These are phyloP conservation scores for Penicillium cinerascens DNA, from an alignment of 495 filamentous ascomycete species.

Conservation along the genomic window DNA sequence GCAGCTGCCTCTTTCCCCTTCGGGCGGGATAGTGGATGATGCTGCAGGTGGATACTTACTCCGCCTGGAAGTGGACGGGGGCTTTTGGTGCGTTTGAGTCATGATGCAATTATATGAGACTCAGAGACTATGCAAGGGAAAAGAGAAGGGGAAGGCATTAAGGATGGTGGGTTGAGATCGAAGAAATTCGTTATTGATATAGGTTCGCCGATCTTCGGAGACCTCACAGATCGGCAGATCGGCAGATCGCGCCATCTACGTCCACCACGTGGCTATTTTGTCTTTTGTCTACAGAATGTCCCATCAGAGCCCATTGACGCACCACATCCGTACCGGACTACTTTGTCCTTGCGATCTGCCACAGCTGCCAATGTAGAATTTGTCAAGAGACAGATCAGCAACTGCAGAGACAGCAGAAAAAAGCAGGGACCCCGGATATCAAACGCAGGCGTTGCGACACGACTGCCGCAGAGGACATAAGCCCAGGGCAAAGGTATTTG, in stretches of 20 bases:
- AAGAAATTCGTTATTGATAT: not conserved
- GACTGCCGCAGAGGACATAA: constrained; percentile 2
- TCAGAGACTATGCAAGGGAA: not conserved
- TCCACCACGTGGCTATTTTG: not conserved
- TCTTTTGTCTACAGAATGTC: constrained; percentile 13
- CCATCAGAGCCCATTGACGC: constrained; percentile 19
- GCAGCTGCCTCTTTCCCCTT: too few species aligned
- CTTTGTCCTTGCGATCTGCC: constrained; percentile 1
- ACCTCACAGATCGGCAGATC: not conserved
- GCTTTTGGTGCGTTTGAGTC: constrained; percentile 1
- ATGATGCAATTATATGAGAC: not conserved
- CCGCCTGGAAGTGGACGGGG: constrained; percentile 15
- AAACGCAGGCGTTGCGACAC: constrained; percentile 9
- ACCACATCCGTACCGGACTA: constrained; percentile 10
- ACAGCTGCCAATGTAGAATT: constrained; percentile 22
- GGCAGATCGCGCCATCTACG: not conserved
- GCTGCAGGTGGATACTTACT: constrained; percentile 1
- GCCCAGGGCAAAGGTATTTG: constrained; percentile 5
- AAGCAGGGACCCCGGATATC: constrained; percentile 10
- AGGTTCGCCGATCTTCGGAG: not conserved
- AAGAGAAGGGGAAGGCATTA: not conserved
- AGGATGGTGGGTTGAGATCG: not conserved
- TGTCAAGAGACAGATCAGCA: constrained; percentile 23
- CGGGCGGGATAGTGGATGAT: not conserved
- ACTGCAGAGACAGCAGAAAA: constrained; percentile 7